A percentile compares a stretch with the other conserved stretches of the same genome.
phyloP scores from a whole-genome alignment of 176 grass and related monocot species.

The Miscanthus lutarioriparius region DNA sequence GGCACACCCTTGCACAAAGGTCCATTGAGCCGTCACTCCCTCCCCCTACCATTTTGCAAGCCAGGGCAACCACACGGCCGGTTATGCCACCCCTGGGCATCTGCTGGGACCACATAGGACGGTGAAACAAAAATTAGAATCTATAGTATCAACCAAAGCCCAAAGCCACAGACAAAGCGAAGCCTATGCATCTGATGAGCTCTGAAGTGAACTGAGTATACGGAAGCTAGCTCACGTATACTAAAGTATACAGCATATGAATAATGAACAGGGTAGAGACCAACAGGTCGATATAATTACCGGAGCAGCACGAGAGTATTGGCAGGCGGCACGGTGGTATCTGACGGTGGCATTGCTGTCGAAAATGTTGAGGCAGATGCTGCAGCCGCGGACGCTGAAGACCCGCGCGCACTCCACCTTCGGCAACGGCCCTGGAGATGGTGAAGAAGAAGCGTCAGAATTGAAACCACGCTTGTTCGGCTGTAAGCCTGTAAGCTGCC shows the following conservation, averaged over 20 bases:
- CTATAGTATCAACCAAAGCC: background rate
- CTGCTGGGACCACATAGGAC: constrained; percentile 30
- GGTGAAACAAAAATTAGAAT: background rate
- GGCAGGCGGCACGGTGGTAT: constrained; percentile 66
- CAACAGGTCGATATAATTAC: constrained; percentile 25
- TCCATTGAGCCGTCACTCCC: constrained; percentile 73
- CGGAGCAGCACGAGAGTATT: constrained; percentile 63
- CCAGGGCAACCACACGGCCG: constrained; percentile 62
- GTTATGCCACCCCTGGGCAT: constrained; percentile 55
- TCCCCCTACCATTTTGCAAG: constrained; percentile 76
- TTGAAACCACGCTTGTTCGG: background rate
- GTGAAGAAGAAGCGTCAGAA: background rate
- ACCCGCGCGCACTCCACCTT: constrained; percentile 77
- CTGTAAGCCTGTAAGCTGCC: background rate
- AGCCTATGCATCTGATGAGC: background rate
- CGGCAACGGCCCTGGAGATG: constrained; percentile 62
- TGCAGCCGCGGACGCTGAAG: constrained; percentile 66
- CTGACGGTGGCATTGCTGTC: constrained; percentile 58
- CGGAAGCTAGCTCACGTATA: too few relatives aligned
- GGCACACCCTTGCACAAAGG: constrained; percentile 71
- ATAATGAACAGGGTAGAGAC: too few relatives aligned
- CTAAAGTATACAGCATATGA: background rate
- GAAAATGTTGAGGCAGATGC: constrained; percentile 78
- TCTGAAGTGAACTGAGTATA: background rate
- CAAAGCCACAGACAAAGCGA: background rate